phyloP scores from a whole-genome alignment of 305 asterid species.

The Nicotiana rustica region DNA sequence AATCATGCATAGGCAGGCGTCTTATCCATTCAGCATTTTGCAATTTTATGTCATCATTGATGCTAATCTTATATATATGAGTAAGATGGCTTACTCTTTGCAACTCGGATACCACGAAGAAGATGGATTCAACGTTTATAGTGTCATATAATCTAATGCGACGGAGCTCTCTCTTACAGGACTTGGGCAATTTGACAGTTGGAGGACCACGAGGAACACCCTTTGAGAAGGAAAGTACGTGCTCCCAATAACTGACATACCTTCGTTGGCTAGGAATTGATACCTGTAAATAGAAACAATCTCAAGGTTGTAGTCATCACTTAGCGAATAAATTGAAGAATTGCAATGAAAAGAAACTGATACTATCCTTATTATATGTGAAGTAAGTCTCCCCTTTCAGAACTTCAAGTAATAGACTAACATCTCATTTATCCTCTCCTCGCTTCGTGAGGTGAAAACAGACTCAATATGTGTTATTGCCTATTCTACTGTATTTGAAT shows the following conservation, averaged over 20 bases:
- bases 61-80: neutral
- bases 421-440: neutral
- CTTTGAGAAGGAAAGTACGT: conserved; percentile 44
- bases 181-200: conserved; percentile 54
- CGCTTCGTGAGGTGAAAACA: neutral
- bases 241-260: conserved; percentile 80
- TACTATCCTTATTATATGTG: neutral
- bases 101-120: conserved; percentile 65
- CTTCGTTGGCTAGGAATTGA: conserved; percentile 89
- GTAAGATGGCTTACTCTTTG: conserved; percentile 55
- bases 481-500: neutral
- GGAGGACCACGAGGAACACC: conserved; percentile 50
- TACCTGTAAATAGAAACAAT: conserved; percentile 51
- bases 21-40: neutral
- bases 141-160: conserved; percentile 75
- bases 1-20: neutral
- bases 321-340: neutral
- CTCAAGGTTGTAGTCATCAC: neutral
- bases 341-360: neutral
- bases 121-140: conserved; percentile 53
- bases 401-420: neutral
- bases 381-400: neutral
- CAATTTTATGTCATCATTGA: neutral
- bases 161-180: conserved; percentile 62
- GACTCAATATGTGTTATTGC: neutral